phyloP scores from a whole-genome alignment of 768 basidiomycete genomes.

The Rossbeevera mucosa region DNA sequence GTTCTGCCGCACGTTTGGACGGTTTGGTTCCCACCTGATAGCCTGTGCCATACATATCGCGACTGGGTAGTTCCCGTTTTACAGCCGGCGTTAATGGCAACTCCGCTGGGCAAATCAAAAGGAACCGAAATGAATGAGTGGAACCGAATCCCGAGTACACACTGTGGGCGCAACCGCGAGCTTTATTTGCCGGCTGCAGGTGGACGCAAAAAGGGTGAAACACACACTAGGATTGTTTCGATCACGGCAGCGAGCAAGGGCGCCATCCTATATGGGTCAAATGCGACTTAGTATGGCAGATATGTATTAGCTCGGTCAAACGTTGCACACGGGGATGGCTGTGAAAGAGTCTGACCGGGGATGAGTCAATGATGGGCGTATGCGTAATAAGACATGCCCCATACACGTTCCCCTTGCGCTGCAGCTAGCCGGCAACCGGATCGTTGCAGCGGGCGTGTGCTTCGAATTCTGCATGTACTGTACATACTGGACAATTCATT shows the following conservation, averaged over 20 bases:
- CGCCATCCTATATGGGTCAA: neutral
- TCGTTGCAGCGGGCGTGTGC: constrained; percentile 6
- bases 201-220: neutral
- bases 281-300: neutral
- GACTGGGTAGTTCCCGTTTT: neutral
- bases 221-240: neutral
- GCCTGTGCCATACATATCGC: neutral
- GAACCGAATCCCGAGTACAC: neutral
- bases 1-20: neutral
- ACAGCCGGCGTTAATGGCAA: neutral
- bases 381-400: constrained; percentile 15
- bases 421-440: neutral
- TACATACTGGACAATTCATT: neutral
- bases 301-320: constrained; percentile 2
- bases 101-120: neutral
- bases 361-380: neutral
- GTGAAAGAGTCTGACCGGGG: neutral
- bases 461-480: constrained; percentile 5
- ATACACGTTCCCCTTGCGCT: constrained; percentile 2
- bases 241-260: neutral
- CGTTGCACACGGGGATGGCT: neutral
- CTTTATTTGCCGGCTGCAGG: neutral
- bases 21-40: neutral
- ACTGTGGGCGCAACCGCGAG: neutral
- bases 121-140: neutral